Evolutionary conservation across 2,329 filamentous ascomycete genomes (phyloP).

Genomic region (Cercospora janseana): DNA sequence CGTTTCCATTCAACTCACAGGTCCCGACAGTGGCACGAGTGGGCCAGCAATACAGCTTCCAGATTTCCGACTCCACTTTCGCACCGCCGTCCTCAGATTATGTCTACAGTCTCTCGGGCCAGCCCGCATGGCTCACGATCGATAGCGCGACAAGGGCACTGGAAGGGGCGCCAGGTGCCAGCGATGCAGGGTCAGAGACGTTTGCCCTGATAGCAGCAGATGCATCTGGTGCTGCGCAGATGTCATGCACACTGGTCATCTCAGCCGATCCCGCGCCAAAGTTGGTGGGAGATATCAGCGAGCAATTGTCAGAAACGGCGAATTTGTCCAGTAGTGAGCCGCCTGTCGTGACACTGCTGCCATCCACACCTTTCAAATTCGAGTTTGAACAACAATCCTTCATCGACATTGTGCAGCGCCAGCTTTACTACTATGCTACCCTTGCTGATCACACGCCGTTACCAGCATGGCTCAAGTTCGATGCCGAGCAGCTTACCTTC

Average conservation of each 20-base stretch:
- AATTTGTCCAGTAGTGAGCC: constrained; percentile 54
- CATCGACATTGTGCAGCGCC: constrained; percentile 45
- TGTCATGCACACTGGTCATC: constrained; percentile 69
- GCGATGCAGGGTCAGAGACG: constrained; percentile 57
- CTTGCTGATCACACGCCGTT: constrained; percentile 76
- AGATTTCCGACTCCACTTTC: constrained; percentile 74
- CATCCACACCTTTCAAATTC: constrained; percentile 40
- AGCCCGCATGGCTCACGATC: constrained; percentile 73
- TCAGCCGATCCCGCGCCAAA: constrained; percentile 57
- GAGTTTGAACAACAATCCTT: constrained; percentile 59
- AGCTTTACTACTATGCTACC: constrained; percentile 71
- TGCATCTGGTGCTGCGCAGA: constrained; percentile 59
- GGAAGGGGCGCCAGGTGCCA: constrained; percentile 64
- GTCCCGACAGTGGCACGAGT: constrained; percentile 75
- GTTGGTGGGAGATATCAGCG: constrained; percentile 56
- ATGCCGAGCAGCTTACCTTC: constrained; percentile 63
- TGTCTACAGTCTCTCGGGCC: constrained; percentile 63
- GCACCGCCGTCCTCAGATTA: constrained; percentile 56
- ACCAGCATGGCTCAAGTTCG: constrained; percentile 81
- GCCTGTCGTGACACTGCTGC: constrained; percentile 51
- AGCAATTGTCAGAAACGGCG: constrained; percentile 60
- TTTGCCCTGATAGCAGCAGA: constrained; percentile 72
- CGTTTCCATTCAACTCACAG: constrained; percentile 80
- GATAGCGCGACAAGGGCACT: constrained; percentile 64
- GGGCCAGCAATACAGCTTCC: constrained; percentile 65